These are phyloP conservation scores for Magnaporthiopsis rhizophila DNA, from an alignment of 2,329 filamentous ascomycete species.

Conservation along the genomic window DNA sequence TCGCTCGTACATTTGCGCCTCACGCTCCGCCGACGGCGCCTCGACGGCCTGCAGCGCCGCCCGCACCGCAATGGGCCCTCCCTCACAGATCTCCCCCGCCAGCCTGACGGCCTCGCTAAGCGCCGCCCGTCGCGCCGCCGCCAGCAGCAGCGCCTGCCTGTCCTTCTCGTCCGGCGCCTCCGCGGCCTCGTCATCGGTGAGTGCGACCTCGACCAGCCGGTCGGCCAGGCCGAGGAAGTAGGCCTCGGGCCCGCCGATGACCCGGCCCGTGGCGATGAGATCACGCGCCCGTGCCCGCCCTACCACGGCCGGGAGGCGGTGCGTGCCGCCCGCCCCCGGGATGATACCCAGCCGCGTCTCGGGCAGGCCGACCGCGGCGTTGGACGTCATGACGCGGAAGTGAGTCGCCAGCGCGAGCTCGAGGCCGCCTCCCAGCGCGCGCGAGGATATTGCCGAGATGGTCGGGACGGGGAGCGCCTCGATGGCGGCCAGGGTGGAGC, in stretches of 20 bases:
- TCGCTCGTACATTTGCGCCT: constrained; percentile 78
- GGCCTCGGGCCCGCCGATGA: constrained; percentile 74
- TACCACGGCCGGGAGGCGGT: constrained; percentile 74
- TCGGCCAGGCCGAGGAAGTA: constrained; percentile 89
- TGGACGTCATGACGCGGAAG: constrained; percentile 78
- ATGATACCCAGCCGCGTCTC: constrained; percentile 93
- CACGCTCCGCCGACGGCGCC: constrained; percentile 64
- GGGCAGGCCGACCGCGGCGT: constrained; percentile 71
- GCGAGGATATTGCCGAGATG: constrained; percentile 76
- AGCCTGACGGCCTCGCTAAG: constrained; percentile 70
- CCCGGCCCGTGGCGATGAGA: constrained; percentile 81
- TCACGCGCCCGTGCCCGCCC: constrained; percentile 78
- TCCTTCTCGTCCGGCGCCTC: constrained; percentile 24
- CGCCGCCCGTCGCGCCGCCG: constrained; percentile 56
- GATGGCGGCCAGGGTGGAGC: constrained; percentile 66
- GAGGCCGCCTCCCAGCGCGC: constrained; percentile 86
- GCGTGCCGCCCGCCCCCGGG: constrained; percentile 88
- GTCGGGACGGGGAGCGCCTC: constrained; percentile 77
- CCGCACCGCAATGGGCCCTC: constrained; percentile 71
- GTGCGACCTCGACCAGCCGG: constrained; percentile 68
- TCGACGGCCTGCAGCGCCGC: constrained; percentile 73
- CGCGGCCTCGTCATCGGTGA: constrained; percentile 19
- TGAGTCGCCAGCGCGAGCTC: constrained; percentile 87
- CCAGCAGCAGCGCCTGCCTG: constrained; percentile 35
- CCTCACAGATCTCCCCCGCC: constrained; percentile 76